phyloP scores from a whole-genome alignment of 495 filamentous ascomycete species.

The Polyplosphaeria fusca region DNA sequence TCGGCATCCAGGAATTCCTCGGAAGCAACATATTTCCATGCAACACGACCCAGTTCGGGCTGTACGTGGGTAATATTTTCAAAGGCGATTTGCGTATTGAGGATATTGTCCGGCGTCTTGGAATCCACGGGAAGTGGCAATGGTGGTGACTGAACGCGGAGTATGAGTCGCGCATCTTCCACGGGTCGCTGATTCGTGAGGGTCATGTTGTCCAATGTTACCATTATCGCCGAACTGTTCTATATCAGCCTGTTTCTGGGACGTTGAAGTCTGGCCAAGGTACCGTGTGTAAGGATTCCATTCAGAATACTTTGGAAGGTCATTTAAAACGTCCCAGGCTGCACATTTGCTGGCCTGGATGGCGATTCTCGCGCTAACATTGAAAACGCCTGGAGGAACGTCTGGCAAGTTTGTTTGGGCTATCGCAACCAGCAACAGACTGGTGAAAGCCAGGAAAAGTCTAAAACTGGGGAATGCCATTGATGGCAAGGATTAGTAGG shows the following conservation, averaged over 20 bases:
- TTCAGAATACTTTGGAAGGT: conserved; percentile 20
- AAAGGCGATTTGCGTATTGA: conserved; percentile 11
- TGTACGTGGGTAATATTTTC: conserved; percentile 29
- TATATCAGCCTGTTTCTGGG: too few species aligned
- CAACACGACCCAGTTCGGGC: conserved; percentile 12
- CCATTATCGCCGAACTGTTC: conserved; percentile 10
- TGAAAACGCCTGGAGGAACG: conserved; percentile 22
- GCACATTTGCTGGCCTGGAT: conserved; percentile 10
- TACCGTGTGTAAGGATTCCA: conserved; percentile 32
- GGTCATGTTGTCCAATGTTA: neutral
- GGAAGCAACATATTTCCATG: conserved; percentile 14
- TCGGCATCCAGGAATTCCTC: conserved; percentile 7
- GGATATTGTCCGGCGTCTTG: conserved; percentile 19
- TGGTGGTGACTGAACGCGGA: conserved; percentile 24
- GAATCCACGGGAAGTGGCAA: conserved; percentile 21
- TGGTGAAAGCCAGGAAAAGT: too few species aligned
- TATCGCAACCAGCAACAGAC: too few species aligned
- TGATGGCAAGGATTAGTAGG: too few species aligned
- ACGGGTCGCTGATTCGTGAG: conserved; percentile 10
- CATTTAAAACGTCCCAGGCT: conserved; percentile 16
- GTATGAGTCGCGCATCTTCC: conserved; percentile 3
- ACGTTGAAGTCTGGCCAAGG: neutral
- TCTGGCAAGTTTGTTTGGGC: conserved; percentile 23
- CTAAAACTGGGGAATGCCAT: too few species aligned
- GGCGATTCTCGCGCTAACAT: conserved; percentile 13